Evolutionary conservation across 495 filamentous ascomycete genomes (phyloP), one percentile per base, ranked within the genome.

Genomic region (Daldinia concentrica): DNA sequence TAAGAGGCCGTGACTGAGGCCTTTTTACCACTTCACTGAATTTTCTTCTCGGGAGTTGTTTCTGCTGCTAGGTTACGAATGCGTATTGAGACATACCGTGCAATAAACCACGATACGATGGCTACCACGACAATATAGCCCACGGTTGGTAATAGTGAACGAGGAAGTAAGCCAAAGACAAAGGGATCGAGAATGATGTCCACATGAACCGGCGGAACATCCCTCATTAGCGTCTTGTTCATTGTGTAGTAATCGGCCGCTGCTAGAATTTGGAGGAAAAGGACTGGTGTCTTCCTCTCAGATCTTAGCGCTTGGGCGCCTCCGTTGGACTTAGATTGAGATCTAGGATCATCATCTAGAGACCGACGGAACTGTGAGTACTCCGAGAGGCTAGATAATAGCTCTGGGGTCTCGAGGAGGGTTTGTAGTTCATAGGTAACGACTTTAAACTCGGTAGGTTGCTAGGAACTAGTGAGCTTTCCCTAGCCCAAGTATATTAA

Each of bases 161-260:
- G 81, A 9, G 92, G 92, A 66, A 95, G 83, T 6, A 91, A 72
- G 79, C 93, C 92, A 69, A 88, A 80, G 39, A 94, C 50, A 68
- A 88, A 98, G 22, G 93, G 93, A 81, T 99, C 95, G 26, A 99
- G 87, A 77, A 98, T 93, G 58, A 99, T 85, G 78, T 99, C 94
- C 19, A 90, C 92, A 60, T 84, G 79, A 22, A 98, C 93, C 1
- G 88, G 84, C 3, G 92, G 91, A 11, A 93, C 90, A 69, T 87
- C 71, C 55, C 82, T 76, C 95, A 98, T 98, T 70, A 97, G 83
- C 2, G 86, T 85, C 51, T 82, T 75, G 68, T 98, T 87, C 36
- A 85, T 79, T 17, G 91, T 90, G 79, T 90, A 96, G 82, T 93
- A 99, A 64, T 93, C 93, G 60, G 95, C 93, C 11, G 90, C 88